Conservation (phyloP, 352 stramenopile species). For the Phytophthora constricta region DNA sequence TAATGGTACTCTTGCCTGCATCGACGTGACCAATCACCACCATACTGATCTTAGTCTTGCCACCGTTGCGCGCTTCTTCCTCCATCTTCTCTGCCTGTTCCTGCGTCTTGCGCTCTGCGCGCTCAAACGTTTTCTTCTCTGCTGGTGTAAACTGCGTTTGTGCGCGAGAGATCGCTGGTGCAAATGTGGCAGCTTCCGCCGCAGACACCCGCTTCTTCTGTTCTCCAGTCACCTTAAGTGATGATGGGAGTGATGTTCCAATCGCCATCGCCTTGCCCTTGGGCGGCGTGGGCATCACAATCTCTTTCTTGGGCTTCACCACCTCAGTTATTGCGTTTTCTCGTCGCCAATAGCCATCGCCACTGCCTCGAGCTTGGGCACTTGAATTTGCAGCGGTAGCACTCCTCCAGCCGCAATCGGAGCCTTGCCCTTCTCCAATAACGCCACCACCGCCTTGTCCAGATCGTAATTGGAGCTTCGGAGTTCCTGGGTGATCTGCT, state of each 20-base stretch:
- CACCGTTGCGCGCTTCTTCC: constrained; percentile 48
- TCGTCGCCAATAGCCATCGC: constrained; percentile 57
- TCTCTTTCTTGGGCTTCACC: constrained; percentile 27
- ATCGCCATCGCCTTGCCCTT: constrained; percentile 66
- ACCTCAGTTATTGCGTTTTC: background rate
- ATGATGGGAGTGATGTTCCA: constrained; percentile 26
- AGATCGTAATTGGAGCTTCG: constrained; percentile 80
- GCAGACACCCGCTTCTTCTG: constrained; percentile 37
- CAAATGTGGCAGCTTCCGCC: constrained; percentile 29
- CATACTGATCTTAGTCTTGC: constrained; percentile 92
- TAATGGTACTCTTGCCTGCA: constrained; percentile 97
- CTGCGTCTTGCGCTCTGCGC: constrained; percentile 74
- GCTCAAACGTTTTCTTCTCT: constrained; percentile 74
- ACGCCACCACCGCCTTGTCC: constrained; percentile 72
- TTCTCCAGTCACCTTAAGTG: constrained; percentile 4
- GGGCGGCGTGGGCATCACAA: constrained; percentile 41
- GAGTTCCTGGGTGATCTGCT: constrained; percentile 75
- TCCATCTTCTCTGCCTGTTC: constrained; percentile 54
- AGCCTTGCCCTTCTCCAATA: constrained; percentile 79
- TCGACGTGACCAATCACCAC: constrained; percentile 98
- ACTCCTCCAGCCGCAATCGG: constrained; percentile 28
- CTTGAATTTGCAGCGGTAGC: constrained; percentile 69
- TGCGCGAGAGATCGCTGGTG: constrained; percentile 32
- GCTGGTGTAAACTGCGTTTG: constrained; percentile 60
- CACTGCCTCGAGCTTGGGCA: constrained; percentile 68